Base-by-base conservation (phyloP, 1,139 yeast genomes). In the Candida glucosophila region DNA sequence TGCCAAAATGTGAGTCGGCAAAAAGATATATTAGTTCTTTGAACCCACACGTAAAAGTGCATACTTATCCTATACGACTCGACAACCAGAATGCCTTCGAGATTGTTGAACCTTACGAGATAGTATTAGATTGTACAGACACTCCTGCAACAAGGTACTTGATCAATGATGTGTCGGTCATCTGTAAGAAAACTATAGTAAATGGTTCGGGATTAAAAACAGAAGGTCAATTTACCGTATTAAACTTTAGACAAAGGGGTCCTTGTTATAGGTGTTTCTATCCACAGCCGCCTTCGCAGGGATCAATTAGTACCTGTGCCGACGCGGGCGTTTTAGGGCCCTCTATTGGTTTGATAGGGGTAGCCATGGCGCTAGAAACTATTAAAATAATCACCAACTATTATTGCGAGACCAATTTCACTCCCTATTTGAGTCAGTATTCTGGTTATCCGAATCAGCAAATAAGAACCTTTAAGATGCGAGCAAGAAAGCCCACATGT, bases 281-380 rank as follows among this genome's bases (percentile, higher is more conserved):
- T 40, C 97, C 98, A 0, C 59, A 58, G 8, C 95, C 98, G 0
- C 96, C 99, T 0, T 77, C 92, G 0, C 81, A 95, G 1, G 76
- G 73, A 29, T 65, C 83, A 2, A 86, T 88, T 1, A 70, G 88
- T 1, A 71, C 94, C 0, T 92, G 99, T 43, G 73, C 85, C 6
- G 97, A 86, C 49, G 95, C 95, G 3, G 99, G 99, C 3, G 94
- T 92, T 1, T 52, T 92, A 13, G 98, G 98, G 0, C 95, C 98
- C 0, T 92, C 90, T 5, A 93, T 92, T 25, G 99, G 98, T 0
- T 44, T 86, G 1, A 73, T 90, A 47, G 99, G 99, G 4, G 64
- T 77, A 0, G 65, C 82, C 59, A 92, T 92, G 80, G 93, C 95
- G 0, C 57, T 81, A 17, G 98, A 92, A 43, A 66, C 95, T 0